Evolutionary conservation across 371 early-diverging fungal species (phyloP).

Genomic region (Actinomucor elegans): DNA sequence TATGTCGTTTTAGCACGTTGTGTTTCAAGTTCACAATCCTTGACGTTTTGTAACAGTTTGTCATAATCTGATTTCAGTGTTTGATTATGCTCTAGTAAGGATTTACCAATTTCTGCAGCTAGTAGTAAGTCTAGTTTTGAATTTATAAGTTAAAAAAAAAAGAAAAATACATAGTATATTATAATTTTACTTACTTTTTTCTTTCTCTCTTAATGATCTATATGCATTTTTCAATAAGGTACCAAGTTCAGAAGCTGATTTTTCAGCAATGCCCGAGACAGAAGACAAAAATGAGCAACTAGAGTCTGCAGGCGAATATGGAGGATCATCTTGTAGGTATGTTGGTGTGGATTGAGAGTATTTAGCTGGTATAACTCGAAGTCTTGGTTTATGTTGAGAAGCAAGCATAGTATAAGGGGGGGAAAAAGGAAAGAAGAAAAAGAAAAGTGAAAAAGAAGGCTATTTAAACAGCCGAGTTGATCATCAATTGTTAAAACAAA

Average conservation of each 20-base stretch:
- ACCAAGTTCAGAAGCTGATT: conserved; percentile 39
- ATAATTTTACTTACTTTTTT: conserved; percentile 24
- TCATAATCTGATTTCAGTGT: conserved; percentile 52
- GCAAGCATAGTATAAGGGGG: conserved; percentile 15
- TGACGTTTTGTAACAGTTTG: conserved; percentile 38
- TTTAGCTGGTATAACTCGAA: conserved; percentile 6
- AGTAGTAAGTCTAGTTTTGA: conserved; percentile 54
- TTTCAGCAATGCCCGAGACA: conserved; percentile 45
- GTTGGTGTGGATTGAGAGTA: conserved; percentile 24
- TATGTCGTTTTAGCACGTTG: no score
- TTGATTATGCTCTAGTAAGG: conserved; percentile 54
- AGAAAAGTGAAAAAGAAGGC: not conserved
- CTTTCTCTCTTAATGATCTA: conserved; percentile 36
- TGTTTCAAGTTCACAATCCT: not conserved
- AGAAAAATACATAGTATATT: not conserved
- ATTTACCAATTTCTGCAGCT: conserved; percentile 59
- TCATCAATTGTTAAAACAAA: not conserved
- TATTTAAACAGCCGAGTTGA: conserved; percentile 2
- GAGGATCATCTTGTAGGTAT: conserved; percentile 19
- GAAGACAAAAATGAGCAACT: conserved; percentile 33
- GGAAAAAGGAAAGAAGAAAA: conserved; percentile 1
- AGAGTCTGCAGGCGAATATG: conserved; percentile 28
- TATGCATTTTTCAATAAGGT: conserved; percentile 40
- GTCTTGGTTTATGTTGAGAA: conserved; percentile 11
- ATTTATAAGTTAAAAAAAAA: not conserved